Evolutionary conservation across 129 eudicot species (phyloP).

Genomic region (Mikania micrantha): DNA sequence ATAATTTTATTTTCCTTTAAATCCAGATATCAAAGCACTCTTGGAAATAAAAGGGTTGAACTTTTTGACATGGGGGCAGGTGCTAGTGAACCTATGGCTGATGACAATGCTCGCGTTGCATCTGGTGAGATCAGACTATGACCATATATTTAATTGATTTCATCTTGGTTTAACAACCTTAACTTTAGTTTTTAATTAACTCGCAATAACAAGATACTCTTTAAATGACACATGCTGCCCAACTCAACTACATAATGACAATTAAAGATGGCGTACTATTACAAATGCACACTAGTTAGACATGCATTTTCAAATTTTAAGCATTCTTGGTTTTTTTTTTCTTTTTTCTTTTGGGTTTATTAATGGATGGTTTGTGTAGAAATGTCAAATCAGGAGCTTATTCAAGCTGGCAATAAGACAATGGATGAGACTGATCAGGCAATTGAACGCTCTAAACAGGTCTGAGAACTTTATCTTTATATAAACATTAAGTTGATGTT

Average conservation of each 20-base stretch:
- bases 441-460: slow-evolving; percentile 97
- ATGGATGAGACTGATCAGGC: slow-evolving; percentile 99
- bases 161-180: background rate
- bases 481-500: background rate
- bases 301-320: background rate
- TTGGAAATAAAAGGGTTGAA: slow-evolving; percentile 92
- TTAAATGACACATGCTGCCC: background rate
- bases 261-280: background rate
- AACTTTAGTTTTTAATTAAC: background rate
- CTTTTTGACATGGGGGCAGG: slow-evolving; percentile 95
- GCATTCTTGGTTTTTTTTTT: background rate
- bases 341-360: background rate
- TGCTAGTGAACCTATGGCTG: slow-evolving; percentile 77
- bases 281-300: background rate
- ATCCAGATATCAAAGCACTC: slow-evolving; percentile 85
- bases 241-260: background rate
- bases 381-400: slow-evolving; percentile 94
- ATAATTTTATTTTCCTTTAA: background rate
- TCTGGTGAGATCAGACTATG: slow-evolving; percentile 51
- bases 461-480: background rate
- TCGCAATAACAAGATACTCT: background rate
- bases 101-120: slow-evolving; percentile 79
- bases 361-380: slow-evolving; percentile 39
- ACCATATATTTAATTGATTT: background rate
- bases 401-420: slow-evolving; percentile 68